Conservation (phyloP, 2,329 filamentous ascomycete genomes). For the Trichoderma afroharzianum region DNA sequence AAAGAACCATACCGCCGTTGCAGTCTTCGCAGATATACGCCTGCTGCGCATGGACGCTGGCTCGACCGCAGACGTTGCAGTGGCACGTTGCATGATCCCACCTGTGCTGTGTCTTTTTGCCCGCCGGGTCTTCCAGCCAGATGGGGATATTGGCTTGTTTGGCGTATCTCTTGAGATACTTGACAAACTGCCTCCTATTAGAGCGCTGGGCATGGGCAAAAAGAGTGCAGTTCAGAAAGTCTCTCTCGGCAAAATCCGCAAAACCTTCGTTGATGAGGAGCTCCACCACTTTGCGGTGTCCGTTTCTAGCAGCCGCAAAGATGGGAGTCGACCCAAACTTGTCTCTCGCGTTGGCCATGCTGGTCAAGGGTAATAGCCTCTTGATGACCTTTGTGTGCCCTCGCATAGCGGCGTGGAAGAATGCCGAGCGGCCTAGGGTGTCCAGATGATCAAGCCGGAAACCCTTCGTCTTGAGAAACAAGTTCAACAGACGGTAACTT, state of each 20-base stretch:
- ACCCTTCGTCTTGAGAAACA: background rate
- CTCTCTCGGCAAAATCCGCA: slow-evolving; percentile 5
- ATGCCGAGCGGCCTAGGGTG: slow-evolving; percentile 3
- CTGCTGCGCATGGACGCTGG: background rate
- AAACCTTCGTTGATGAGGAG: background rate
- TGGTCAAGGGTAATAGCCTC: background rate
- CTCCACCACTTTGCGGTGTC: slow-evolving; percentile 5
- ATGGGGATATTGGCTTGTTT: background rate
- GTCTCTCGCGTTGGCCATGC: background rate
- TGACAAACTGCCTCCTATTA: background rate
- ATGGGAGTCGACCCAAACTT: slow-evolving; percentile 16
- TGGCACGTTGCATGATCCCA: slow-evolving; percentile 5
- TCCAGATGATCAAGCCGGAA: slow-evolving; percentile 11
- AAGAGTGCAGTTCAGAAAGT: slow-evolving; percentile 8
- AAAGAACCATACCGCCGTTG: slow-evolving; percentile 7
- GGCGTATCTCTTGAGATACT: background rate
- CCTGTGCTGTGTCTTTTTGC: background rate
- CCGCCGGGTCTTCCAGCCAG: background rate
- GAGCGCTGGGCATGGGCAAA: slow-evolving; percentile 1
- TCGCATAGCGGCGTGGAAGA: slow-evolving; percentile 18
- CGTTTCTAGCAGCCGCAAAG: slow-evolving; percentile 15
- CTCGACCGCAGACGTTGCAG: slow-evolving; percentile 13
- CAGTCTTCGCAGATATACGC: slow-evolving; percentile 14
- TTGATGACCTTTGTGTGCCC: slow-evolving; percentile 7
- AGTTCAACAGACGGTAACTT: background rate